Evolutionary conservation across 495 filamentous ascomycete species (phyloP).

Genomic region (Geopyxis carbonaria): DNA sequence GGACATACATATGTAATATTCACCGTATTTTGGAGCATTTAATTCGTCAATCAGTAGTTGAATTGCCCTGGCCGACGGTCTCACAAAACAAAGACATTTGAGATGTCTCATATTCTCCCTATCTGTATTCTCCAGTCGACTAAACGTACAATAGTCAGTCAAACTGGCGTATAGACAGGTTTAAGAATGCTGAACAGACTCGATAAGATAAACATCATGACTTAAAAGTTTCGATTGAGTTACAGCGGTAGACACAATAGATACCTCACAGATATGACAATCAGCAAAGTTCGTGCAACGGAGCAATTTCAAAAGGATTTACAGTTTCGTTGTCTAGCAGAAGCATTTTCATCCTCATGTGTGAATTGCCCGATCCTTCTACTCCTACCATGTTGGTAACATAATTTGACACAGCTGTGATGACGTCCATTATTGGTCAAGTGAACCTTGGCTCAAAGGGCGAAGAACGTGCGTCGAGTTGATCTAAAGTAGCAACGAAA

Average conservation of each 20-base stretch:
- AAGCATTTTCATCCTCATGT: slow-evolving; percentile 96
- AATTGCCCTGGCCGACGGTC: slow-evolving; percentile 78
- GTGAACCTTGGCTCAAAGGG: too few species aligned
- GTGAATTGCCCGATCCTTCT: slow-evolving; percentile 43
- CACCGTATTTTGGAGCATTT: slow-evolving; percentile 89
- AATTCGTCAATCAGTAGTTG: slow-evolving; percentile 91
- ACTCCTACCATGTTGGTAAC: slow-evolving; percentile 86
- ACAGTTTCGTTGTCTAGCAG: slow-evolving; percentile 88
- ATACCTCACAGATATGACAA: slow-evolving; percentile 37
- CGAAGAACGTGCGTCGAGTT: too few species aligned
- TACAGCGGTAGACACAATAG: slow-evolving; percentile 83
- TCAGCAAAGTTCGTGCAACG: neutral
- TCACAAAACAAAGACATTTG: slow-evolving; percentile 79
- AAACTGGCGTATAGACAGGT: neutral
- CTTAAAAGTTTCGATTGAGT: slow-evolving; percentile 92
- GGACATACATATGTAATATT: slow-evolving; percentile 67
- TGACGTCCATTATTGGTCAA: slow-evolving; percentile 97
- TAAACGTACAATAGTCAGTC: slow-evolving; percentile 21
- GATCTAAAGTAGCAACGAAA: too few species aligned
- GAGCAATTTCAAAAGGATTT: slow-evolving; percentile 3
- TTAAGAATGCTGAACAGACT: slow-evolving; percentile 30
- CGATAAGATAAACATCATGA: slow-evolving; percentile 93
- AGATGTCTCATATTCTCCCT: slow-evolving; percentile 97
- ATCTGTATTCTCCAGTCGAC: slow-evolving; percentile 70
- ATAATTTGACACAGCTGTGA: slow-evolving; percentile 82